Conservation (phyloP, 805 yeast species). For the Pichia kluyveri region DNA sequence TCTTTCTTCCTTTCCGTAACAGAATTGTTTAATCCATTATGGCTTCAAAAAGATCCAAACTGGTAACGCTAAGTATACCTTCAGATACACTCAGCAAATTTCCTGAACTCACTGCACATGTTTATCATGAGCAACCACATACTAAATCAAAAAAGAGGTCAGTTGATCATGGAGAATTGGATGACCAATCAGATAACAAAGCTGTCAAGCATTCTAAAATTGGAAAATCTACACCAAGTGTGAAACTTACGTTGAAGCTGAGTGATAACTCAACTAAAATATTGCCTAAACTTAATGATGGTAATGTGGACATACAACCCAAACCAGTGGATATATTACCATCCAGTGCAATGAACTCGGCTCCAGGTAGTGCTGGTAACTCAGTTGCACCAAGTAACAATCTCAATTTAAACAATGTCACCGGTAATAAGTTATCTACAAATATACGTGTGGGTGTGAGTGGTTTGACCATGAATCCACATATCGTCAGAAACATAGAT, state of each 20-base stretch:
- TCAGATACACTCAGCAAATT: slow-evolving; percentile 9
- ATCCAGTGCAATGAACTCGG: not conserved
- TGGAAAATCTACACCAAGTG: not conserved
- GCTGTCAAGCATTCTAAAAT: not conserved
- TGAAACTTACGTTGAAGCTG: slow-evolving; percentile 5
- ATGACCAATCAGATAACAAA: not conserved
- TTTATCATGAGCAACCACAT: slow-evolving; percentile 2
- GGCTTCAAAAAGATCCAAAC: slow-evolving; percentile 1
- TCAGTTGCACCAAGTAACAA: not conserved
- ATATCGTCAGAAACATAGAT: slow-evolving; percentile 21
- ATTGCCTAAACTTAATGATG: not conserved
- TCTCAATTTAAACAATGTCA: not conserved
- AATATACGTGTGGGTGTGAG: slow-evolving; percentile 15
- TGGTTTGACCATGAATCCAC: slow-evolving; percentile 20
- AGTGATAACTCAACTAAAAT: not conserved
- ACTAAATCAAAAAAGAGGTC: slow-evolving; percentile 5
- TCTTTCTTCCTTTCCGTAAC: no score
- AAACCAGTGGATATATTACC: not conserved
- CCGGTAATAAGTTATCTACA: not conserved
- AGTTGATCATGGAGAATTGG: not conserved
- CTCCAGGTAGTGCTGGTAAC: not conserved
- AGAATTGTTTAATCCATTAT: not conserved
- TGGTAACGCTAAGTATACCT: slow-evolving; percentile 13
- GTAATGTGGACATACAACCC: not conserved
- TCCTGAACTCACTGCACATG: slow-evolving; percentile 13